A percentile compares a stretch with the other conserved stretches of the same genome.
phyloP scores from a whole-genome alignment of 176 grass and related monocot species.

The Puccinellia tenuiflora region DNA sequence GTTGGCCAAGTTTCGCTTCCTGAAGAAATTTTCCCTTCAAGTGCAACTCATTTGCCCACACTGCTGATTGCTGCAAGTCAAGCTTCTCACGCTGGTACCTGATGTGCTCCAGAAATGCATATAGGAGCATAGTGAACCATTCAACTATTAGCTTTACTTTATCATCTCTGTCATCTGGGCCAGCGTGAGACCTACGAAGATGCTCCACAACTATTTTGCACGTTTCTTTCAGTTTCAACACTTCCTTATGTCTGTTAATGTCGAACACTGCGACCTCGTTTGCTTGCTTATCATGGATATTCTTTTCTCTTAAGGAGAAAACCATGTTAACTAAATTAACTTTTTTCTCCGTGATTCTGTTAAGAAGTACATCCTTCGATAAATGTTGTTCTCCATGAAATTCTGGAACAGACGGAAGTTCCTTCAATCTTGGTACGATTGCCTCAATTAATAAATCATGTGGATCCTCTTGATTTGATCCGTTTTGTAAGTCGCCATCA shows the following conservation, averaged over 20 bases:
- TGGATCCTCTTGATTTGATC: slow-evolving; percentile 30
- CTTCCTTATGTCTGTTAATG: slow-evolving; percentile 41
- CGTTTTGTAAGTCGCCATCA: slow-evolving; percentile 25
- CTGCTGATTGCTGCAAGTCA: slow-evolving; percentile 44
- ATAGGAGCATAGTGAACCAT: slow-evolving; percentile 47
- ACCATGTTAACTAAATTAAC: slow-evolving; percentile 62
- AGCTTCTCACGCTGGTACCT: slow-evolving; percentile 48
- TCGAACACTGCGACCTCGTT: slow-evolving; percentile 40
- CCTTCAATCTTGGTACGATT: slow-evolving; percentile 18
- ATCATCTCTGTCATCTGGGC: slow-evolving; percentile 20
- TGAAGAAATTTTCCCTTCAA: slow-evolving; percentile 54
- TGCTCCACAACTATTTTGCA: slow-evolving; percentile 45
- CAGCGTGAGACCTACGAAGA: slow-evolving; percentile 21
- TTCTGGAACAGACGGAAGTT: slow-evolving; percentile 18
- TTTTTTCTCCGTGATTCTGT: slow-evolving; percentile 31
- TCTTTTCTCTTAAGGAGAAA: slow-evolving; percentile 48
- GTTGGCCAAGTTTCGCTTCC: slow-evolving; percentile 55
- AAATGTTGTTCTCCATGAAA: slow-evolving; percentile 19
- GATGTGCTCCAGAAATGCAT: slow-evolving; percentile 58
- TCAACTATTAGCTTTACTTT: slow-evolving; percentile 44
- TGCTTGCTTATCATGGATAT: slow-evolving; percentile 54
- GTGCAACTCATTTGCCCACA: slow-evolving; percentile 44
- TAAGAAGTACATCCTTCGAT: slow-evolving; percentile 35
- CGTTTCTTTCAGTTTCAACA: slow-evolving; percentile 29
- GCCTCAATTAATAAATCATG: slow-evolving; percentile 15